phyloP scores from a whole-genome alignment of 129 eudicot species.

The Mikania micrantha region DNA sequence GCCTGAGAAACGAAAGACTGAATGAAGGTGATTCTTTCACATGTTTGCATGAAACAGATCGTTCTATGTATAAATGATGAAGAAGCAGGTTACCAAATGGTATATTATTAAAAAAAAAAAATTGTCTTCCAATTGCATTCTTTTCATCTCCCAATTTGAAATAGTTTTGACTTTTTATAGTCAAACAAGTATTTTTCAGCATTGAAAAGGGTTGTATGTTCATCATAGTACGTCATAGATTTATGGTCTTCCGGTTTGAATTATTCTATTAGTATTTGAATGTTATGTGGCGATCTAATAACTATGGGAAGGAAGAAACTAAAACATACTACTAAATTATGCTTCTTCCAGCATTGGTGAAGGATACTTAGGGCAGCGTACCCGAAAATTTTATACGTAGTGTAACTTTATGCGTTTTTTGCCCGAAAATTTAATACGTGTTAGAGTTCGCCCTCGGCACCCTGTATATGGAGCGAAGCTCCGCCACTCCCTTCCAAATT shows the following conservation, averaged over 20 bases:
- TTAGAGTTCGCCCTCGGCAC: too few species aligned
- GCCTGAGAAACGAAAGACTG: slow-evolving; percentile 33
- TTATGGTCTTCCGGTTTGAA: background rate
- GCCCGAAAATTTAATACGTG: too few species aligned
- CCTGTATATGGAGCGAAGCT: too few species aligned
- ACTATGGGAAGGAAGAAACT: too few species aligned
- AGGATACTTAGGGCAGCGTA: too few species aligned
- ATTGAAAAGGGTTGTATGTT: background rate
- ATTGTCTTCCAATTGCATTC: background rate
- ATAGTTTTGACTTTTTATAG: slow-evolving; percentile 3
- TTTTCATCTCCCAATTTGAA: background rate
- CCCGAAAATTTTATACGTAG: too few species aligned
- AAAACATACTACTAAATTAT: too few species aligned
- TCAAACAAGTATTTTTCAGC: slow-evolving; percentile 6
- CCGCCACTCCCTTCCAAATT: too few species aligned
- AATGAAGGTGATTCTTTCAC: slow-evolving; percentile 7
- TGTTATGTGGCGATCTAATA: background rate
- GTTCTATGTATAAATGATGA: slow-evolving; percentile 1
- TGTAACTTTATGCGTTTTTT: too few species aligned
- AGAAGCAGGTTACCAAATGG: background rate
- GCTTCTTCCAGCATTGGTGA: too few species aligned
- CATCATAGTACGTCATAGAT: background rate
- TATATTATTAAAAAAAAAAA: too few species aligned
- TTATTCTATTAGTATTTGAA: background rate
- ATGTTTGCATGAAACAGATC: background rate